Base-by-base conservation (phyloP, 208 protist species). In the Leishmania turanica region DNA sequence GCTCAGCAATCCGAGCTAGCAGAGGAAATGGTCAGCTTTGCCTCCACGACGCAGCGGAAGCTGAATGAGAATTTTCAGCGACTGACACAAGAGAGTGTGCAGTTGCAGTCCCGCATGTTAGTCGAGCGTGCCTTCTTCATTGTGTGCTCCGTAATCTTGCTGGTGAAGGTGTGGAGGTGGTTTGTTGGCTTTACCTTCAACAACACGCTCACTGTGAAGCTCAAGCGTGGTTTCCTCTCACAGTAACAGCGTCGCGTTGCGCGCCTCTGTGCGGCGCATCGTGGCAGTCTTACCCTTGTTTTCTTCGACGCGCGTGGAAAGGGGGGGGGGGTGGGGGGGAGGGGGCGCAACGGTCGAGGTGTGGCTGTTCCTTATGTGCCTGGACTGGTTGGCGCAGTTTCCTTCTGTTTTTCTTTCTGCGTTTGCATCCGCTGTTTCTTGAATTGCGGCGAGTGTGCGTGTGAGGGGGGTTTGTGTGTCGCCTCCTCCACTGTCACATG, bases 51-150 rank as follows among this genome's bases (percentile, higher is more conserved):
- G 24, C 95, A 97, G 85, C 84, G 93, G 31, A 96, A 97, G 83
- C 81, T 98, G 56, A 96, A 93, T 66, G 95, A 97, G 8, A 91
- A 98, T 84, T 98, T 98, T 79, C 92, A 95, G 83, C 91, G 90
- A 9, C 87, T 95, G 19, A 96, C 93, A 6, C 95, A 98, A 83
- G 49, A 94, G 69, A 94, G 91, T 78, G 86, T 98, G 24, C 91
- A 97, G 80, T 81, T 84, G 74, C 95, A 97, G 83, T 90, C 91
- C 13, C 88, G 91, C 66, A 87, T 98, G 84, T 93, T 92, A 76
- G 68, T 96, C 49, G 88, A 96, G 91, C 90, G 95, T 9, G 84
- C 79, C 65, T 64, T 95, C 34, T 76, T 90, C 72, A 87, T 91
- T 42, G 11, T 97, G 6, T 78, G 81, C 69, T 74, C 90, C 19